Evolutionary conservation across 176 grass and related monocot species (phyloP), one percentile per base, ranked within the genome.

Genomic region (Musa acuminata): DNA sequence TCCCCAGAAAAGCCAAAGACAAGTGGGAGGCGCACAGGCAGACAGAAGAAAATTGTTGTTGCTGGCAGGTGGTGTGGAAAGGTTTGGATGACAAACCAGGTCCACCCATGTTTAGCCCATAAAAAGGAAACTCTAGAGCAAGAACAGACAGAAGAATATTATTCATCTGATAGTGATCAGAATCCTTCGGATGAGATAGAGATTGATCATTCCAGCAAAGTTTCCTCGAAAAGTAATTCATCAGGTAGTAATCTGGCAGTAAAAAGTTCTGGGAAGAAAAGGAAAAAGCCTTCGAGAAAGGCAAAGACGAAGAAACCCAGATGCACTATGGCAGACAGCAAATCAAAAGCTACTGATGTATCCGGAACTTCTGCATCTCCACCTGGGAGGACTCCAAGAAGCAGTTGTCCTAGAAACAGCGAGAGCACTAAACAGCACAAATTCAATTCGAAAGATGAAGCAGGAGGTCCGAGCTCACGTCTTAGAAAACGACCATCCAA

Each of bases 21-120:
- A 3, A 70, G 26, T 76, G 21, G 65, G 50, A 74, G 82, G 72
- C 82, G 70, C 60, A 75, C 80, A 68, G 80, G 88, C 51, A 76
- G 80, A 60, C 77, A 80, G 82, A 99, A 87, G 88, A 99, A 94
- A 85, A 94, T 80, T 24, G 88, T 99, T 25, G 90, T 88, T 63
- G 81, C 88, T 83, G 95, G 95, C 71, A 84, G 75, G 70, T 99
- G 90, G 95, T 99, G 95, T 71, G 95, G 95, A 19, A 99, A 89
- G 83, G 77, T 86, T 85, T 99, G 95, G 95, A 99, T 99, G 95
- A 89, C 95, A 52, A 99, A 91, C 76, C 90, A 99, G 75, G 95
- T 99, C 16, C 95, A 94, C 82, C 88, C 86, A 29, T 85, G 83
- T 83, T 86, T 99, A 87, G 75, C 76, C 26, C 76, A 13, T 84